Conservation (phyloP, 2,329 filamentous ascomycete species). For the Fusarium sp. region DNA sequence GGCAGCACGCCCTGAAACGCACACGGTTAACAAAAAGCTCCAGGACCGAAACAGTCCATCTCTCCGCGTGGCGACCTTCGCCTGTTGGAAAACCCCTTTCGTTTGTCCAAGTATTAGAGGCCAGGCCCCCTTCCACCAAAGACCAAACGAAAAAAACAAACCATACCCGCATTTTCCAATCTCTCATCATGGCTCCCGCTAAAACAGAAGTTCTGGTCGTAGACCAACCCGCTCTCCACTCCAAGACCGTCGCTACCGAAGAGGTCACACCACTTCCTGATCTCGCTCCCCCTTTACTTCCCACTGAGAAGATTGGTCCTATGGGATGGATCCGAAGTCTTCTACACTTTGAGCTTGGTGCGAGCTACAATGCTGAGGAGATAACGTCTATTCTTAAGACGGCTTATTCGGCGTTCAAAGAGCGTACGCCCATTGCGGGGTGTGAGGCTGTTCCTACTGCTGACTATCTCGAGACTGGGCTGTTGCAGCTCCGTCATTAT, state of each 20-base stretch:
- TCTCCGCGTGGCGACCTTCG: neutral
- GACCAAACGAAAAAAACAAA: neutral
- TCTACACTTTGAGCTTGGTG: conserved; percentile 6
- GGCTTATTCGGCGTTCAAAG: neutral
- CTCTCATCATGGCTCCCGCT: conserved; percentile 3
- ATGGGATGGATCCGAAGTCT: conserved; percentile 13
- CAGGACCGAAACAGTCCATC: neutral
- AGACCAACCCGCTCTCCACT: neutral
- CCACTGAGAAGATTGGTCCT: conserved; percentile 12
- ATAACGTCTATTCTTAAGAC: neutral
- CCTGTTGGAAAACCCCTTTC: neutral
- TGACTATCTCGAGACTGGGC: neutral
- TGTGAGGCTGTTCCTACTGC: conserved; percentile 2
- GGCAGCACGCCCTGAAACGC: neutral
- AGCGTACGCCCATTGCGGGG: conserved; percentile 1
- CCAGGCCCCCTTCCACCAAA: neutral
- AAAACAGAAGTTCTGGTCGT: neutral
- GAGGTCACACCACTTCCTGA: neutral
- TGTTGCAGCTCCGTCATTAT: conserved; percentile 7
- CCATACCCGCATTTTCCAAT: neutral
- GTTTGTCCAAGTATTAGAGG: conserved; percentile 13
- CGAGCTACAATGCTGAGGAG: neutral
- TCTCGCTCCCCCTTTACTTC: conserved; percentile 14
- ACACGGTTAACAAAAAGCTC: neutral
- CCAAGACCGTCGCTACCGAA: neutral